These are phyloP conservation scores for Hericium coralloides DNA, from an alignment of 768 basidiomycete species.

Conservation along the genomic window DNA sequence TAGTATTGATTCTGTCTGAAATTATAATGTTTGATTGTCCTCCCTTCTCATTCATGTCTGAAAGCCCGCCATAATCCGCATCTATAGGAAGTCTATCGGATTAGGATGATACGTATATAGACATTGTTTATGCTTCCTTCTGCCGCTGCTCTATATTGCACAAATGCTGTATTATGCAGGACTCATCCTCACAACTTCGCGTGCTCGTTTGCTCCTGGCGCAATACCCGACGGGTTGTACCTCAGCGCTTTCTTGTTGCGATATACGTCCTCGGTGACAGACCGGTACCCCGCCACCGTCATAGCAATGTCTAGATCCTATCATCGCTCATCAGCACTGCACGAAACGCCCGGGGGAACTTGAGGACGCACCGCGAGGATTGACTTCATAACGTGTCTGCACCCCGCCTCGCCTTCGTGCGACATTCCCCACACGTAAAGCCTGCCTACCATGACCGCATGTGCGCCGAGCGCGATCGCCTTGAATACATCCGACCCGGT, in stretches of 20 bases:
- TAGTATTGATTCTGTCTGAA: no score
- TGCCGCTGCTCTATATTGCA: no score
- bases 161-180: no score
- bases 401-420: constrained; percentile 42
- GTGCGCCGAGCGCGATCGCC: constrained; percentile 46
- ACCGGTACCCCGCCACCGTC: constrained; percentile 33
- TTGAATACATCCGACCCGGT: constrained; percentile 47
- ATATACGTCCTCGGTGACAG: constrained; percentile 24
- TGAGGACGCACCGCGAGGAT: constrained; percentile 31
- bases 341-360: neutral
- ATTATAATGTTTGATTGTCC: no score
- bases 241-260: constrained; percentile 24
- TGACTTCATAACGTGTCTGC: constrained; percentile 44
- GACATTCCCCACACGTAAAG: constrained; percentile 44
- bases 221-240: constrained; percentile 25
- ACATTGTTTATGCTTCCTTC: no score
- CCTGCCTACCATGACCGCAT: constrained; percentile 42
- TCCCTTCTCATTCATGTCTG: no score
- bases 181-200: constrained; percentile 20
- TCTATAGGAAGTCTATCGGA: no score
- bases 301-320: constrained; percentile 35
- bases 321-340: neutral
- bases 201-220: constrained; percentile 22
- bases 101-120: no score
- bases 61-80: no score